A percentile compares a stretch with the other conserved stretches of the same genome.
Evolutionary conservation across 768 basidiomycete species (phyloP).

Genomic region (Tubosaeta sp.): DNA sequence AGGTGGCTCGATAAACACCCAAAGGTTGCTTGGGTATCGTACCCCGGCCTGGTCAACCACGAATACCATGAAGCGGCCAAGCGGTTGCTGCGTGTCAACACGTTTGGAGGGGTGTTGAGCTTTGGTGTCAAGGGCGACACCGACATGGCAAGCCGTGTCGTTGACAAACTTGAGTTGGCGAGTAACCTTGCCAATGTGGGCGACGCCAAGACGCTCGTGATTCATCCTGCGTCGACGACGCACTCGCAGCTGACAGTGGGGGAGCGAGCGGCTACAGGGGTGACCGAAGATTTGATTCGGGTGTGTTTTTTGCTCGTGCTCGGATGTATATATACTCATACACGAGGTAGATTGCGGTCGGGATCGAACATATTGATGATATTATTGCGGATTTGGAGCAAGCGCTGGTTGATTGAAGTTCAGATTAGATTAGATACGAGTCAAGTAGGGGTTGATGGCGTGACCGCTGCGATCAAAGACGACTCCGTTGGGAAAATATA

Average conservation of each 20-base stretch:
- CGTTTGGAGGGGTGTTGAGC: conserved; percentile 15
- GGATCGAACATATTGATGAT: conserved; percentile 16
- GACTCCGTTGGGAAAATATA: neutral
- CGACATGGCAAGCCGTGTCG: conserved; percentile 50
- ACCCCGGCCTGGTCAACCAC: conserved; percentile 10
- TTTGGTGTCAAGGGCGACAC: conserved; percentile 21
- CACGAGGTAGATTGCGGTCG: conserved; percentile 9
- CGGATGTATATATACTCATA: neutral
- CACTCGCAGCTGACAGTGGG: conserved; percentile 62
- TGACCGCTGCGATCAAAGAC: too few relatives aligned
- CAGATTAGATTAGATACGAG: neutral
- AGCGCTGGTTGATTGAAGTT: neutral
- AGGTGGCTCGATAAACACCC: conserved; percentile 14
- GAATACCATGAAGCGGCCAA: conserved; percentile 11
- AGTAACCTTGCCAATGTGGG: conserved; percentile 74
- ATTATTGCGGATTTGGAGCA: conserved; percentile 15
- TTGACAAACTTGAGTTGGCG: conserved; percentile 70
- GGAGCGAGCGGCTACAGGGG: conserved; percentile 63
- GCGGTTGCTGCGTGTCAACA: conserved; percentile 3
- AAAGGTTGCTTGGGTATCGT: conserved; percentile 15
- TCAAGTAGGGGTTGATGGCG: too few relatives aligned
- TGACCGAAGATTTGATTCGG: conserved; percentile 71
- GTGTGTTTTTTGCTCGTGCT: conserved; percentile 29
- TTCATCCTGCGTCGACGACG: conserved; percentile 75
- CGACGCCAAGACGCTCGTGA: conserved; percentile 62